These are phyloP conservation scores for Poa annua DNA, from an alignment of 176 grass and related monocot species.

Conservation along the genomic window DNA sequence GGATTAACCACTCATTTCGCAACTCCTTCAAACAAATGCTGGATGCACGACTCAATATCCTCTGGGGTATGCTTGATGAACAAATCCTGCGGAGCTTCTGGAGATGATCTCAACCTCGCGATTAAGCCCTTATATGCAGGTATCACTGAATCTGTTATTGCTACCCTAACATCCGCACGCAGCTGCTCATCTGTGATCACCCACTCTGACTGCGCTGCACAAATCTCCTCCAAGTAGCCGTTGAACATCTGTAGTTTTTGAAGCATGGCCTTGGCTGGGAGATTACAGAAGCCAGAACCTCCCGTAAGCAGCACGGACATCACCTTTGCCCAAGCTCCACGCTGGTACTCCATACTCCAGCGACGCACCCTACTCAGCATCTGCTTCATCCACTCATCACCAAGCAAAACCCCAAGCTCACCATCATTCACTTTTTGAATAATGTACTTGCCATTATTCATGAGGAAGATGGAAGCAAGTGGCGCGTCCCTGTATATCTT, in stretches of 20 bases:
- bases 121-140: constrained; percentile 70
- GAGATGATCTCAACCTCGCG: constrained; percentile 55
- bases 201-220: constrained; percentile 59
- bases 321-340: constrained; percentile 81
- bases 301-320: constrained; percentile 69
- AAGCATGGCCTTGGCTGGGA: constrained; percentile 54
- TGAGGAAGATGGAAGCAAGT: constrained; percentile 83
- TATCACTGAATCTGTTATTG: constrained; percentile 59
- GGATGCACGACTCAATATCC: constrained; percentile 69
- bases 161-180: constrained; percentile 51
- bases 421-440: constrained; percentile 92
- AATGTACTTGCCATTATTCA: constrained; percentile 93
- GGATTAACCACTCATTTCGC: constrained; percentile 56
- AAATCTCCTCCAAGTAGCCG: constrained; percentile 79
- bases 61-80: constrained; percentile 77
- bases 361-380: constrained; percentile 76
- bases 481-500: constrained; percentile 79
- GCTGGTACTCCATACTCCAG: constrained; percentile 83
- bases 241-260: constrained; percentile 88
- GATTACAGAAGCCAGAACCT: constrained; percentile 50
- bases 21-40: constrained; percentile 74
- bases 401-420: constrained; percentile 80
- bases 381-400: constrained; percentile 93
- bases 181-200: constrained; percentile 79
- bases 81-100: constrained; percentile 61